Conservation (phyloP, 306 rosid species). For the Echinosophora koreensis region DNA sequence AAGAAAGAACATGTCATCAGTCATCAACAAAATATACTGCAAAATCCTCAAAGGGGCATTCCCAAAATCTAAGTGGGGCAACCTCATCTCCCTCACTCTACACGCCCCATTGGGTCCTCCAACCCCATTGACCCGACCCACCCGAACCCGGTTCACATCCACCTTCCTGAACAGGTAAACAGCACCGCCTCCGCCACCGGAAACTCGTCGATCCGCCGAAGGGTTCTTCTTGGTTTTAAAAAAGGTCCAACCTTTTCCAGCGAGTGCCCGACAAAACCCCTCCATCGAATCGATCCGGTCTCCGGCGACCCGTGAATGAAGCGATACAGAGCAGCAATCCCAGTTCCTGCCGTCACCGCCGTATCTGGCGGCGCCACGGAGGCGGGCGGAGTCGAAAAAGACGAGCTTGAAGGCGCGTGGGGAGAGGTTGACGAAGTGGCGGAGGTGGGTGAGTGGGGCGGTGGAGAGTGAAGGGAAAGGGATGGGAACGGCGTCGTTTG, state of each 20-base stretch:
- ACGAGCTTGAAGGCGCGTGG: constrained; percentile 70
- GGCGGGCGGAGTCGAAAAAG: constrained; percentile 48
- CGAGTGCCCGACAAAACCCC: constrained; percentile 61
- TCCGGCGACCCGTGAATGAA: constrained; percentile 57
- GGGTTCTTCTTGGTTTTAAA: constrained; percentile 57
- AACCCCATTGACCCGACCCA: constrained; percentile 46
- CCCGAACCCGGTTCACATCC: constrained; percentile 61
- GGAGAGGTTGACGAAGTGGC: constrained; percentile 59
- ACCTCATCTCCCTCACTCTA: constrained; percentile 66
- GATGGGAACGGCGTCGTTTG: constrained; percentile 64
- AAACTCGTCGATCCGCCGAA: constrained; percentile 34
- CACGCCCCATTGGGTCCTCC: constrained; percentile 51
- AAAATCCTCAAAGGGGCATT: constrained; percentile 77
- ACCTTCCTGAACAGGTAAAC: constrained; percentile 66
- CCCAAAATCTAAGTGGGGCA: constrained; percentile 70
- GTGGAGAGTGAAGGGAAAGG: constrained; percentile 65
- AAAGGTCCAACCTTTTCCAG: constrained; percentile 74
- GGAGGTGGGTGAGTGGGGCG: constrained; percentile 64
- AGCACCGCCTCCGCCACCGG: constrained; percentile 38
- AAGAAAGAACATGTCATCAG: constrained; percentile 61
- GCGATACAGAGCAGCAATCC: constrained; percentile 67
- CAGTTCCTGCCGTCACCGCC: constrained; percentile 46
- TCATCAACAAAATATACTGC: constrained; percentile 83
- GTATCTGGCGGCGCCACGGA: constrained; percentile 12
- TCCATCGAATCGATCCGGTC: constrained; percentile 60